phyloP scores from a whole-genome alignment of 75 land plant species.

The Cupressus sempervirens region DNA sequence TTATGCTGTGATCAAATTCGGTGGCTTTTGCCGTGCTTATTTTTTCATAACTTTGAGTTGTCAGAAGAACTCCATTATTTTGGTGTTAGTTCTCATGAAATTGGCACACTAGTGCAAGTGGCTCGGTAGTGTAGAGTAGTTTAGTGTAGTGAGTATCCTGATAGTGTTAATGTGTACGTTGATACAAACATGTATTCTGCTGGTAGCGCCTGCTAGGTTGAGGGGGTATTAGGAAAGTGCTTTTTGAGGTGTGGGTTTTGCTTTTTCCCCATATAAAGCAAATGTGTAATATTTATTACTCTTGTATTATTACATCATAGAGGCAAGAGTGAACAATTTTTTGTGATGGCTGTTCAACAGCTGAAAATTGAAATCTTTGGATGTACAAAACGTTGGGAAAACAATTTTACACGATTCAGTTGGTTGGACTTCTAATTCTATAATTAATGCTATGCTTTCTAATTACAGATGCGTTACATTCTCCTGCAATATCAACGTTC shows the following conservation, averaged over 20 bases:
- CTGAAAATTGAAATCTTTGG: background rate
- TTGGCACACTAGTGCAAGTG: background rate
- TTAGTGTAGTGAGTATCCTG: constrained; percentile 1
- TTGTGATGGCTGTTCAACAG: background rate
- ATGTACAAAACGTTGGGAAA: constrained; percentile 1
- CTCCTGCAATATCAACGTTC: background rate
- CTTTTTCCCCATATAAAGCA: background rate
- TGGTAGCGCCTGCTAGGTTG: constrained; percentile 7
- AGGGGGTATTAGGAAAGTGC: background rate
- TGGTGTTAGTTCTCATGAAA: constrained; percentile 2
- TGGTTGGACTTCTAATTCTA: background rate
- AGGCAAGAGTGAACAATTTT: constrained; percentile 1
- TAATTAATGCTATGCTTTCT: background rate
- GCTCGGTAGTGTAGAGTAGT: background rate
- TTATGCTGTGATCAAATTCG: constrained; percentile 14
- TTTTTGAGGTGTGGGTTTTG: constrained; percentile 12
- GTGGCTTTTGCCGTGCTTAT: background rate
- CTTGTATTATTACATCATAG: constrained; percentile 9
- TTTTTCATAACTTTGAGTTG: constrained; percentile 1
- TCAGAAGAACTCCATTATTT: constrained; percentile 5
- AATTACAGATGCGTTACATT: background rate
- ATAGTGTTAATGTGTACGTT: background rate
- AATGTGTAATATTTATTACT: constrained; percentile 14
- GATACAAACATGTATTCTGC: constrained; percentile 1
- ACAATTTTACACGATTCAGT: background rate